Evolutionary conservation across 2,329 filamentous ascomycete genomes (phyloP).

Genomic region (Cucurbitaria berberidis): DNA sequence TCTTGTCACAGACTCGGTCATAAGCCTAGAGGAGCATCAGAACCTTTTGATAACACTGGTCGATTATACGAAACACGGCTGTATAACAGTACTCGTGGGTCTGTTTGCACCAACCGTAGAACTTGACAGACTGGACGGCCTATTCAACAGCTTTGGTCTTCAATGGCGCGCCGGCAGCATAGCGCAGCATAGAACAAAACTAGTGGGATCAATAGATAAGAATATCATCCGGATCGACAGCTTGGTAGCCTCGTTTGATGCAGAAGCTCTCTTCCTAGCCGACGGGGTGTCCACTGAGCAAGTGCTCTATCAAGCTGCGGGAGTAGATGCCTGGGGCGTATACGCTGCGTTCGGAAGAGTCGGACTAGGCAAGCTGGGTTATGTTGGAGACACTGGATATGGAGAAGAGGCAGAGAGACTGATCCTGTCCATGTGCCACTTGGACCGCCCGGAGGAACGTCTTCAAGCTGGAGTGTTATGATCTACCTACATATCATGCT

Average conservation of each 20-base stretch:
- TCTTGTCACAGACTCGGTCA: too few species aligned
- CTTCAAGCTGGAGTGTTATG: not conserved
- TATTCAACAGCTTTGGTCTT: too few species aligned
- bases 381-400: conserved; percentile 33
- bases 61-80: too few species aligned
- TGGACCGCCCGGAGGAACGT: conserved; percentile 31
- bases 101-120: too few species aligned
- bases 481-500: conserved; percentile 49
- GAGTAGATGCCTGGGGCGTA: not conserved
- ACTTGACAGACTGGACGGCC: too few species aligned
- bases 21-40: too few species aligned
- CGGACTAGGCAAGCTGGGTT: conserved; percentile 33
- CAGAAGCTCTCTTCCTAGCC: not conserved
- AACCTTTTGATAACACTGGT: too few species aligned
- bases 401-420: conserved; percentile 29
- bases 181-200: too few species aligned
- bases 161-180: too few species aligned
- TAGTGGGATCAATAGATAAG: too few species aligned
- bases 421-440: conserved; percentile 36
- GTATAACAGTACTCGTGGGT: too few species aligned
- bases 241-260: not conserved
- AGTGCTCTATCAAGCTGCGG: not conserved
- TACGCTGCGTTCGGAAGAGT: conserved; percentile 31
- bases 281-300: not conserved
- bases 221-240: conserved; percentile 32